These are phyloP conservation scores for Leccinum barrowsii DNA, from an alignment of 768 basidiomycete genomes.

Conservation along the genomic window DNA sequence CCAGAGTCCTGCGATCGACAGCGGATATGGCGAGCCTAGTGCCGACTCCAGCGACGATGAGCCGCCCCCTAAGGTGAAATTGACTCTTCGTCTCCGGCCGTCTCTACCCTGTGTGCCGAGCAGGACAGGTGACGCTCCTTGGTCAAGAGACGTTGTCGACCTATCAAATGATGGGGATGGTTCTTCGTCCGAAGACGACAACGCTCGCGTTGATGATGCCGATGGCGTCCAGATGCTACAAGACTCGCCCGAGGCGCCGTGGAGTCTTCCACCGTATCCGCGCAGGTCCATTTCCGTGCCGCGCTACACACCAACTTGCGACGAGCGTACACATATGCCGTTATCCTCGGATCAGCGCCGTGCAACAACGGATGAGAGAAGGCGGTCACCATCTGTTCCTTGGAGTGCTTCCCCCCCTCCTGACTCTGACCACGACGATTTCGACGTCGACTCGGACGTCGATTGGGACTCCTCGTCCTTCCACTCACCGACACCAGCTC, in stretches of 20 bases:
- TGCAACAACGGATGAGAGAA: slow-evolving; percentile 26
- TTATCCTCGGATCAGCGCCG: slow-evolving; percentile 25
- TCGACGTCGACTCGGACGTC: slow-evolving; percentile 54
- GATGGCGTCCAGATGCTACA: slow-evolving; percentile 19
- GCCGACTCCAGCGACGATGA: slow-evolving; percentile 32
- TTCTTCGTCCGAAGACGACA: slow-evolving; percentile 39
- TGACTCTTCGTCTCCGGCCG: slow-evolving; percentile 60
- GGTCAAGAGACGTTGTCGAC: slow-evolving; percentile 35
- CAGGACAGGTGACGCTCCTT: slow-evolving; percentile 10
- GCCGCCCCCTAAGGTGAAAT: slow-evolving; percentile 60
- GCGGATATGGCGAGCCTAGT: slow-evolving; percentile 23
- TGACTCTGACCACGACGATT: slow-evolving; percentile 50
- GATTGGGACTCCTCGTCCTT: slow-evolving; percentile 54
- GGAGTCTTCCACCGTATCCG: slow-evolving; percentile 55
- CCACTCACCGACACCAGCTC: slow-evolving; percentile 19
- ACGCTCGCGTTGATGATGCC: slow-evolving; percentile 18
- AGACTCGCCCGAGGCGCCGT: slow-evolving; percentile 36
- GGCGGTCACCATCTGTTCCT: slow-evolving; percentile 58
- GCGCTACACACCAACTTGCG: slow-evolving; percentile 44
- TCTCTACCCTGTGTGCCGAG: slow-evolving; percentile 25
- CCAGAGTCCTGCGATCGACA: slow-evolving; percentile 25
- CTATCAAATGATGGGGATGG: slow-evolving; percentile 36
- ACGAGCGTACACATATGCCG: slow-evolving; percentile 34
- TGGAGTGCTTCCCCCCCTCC: slow-evolving; percentile 68
- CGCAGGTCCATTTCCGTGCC: slow-evolving; percentile 57